Conservation (phyloP, 2,329 filamentous ascomycete genomes). For the Tolypocladium pustulatum region DNA sequence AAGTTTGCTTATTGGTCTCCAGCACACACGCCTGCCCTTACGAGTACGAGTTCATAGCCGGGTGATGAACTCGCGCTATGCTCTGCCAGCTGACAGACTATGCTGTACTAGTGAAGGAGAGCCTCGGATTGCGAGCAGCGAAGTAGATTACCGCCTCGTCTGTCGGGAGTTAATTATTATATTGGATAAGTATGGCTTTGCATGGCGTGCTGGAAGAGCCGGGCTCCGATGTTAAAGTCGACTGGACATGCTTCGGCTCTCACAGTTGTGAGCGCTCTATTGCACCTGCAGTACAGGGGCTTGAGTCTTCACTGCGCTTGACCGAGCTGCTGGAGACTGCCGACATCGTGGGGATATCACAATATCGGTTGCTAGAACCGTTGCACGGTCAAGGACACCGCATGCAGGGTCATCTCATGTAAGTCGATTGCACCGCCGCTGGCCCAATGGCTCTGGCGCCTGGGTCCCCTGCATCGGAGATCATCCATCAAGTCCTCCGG, state of each 20-base stretch:
- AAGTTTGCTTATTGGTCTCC: not conserved
- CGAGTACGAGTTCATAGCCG: not conserved
- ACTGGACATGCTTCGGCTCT: not conserved
- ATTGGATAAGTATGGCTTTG: not conserved
- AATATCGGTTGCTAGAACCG: not conserved
- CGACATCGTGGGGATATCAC: not conserved
- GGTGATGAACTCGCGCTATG: not conserved
- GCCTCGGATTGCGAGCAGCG: not conserved
- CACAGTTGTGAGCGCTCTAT: not conserved
- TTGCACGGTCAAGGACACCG: not conserved
- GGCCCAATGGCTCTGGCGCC: not conserved
- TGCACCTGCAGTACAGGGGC: not conserved
- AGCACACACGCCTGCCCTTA: not conserved
- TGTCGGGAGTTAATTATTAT: too few species aligned
- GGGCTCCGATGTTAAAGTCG: not conserved
- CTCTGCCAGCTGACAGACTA: not conserved
- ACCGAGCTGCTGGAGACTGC: not conserved
- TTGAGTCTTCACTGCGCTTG: not conserved
- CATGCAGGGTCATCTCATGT: not conserved
- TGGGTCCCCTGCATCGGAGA: not conserved
- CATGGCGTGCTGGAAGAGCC: not conserved
- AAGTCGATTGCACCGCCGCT: not conserved
- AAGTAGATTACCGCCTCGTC: not conserved
- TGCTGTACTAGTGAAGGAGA: not conserved
- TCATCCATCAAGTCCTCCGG: not conserved